These are phyloP conservation scores for Leptographium galeiforme DNA, from an alignment of 2,329 filamentous ascomycete species.

Conservation along the genomic window DNA sequence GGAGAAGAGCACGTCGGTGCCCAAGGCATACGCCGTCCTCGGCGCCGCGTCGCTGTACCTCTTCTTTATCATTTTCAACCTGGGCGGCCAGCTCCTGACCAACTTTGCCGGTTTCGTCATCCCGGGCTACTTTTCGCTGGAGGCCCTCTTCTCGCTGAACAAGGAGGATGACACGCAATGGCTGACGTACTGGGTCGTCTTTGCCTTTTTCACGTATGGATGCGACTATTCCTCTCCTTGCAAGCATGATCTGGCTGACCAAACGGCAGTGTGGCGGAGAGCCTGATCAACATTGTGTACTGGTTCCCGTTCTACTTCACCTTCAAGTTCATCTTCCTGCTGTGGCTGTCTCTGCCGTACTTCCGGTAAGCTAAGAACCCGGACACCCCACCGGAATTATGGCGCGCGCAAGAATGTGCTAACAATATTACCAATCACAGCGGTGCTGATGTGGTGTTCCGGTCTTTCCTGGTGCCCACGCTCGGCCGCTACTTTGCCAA, in stretches of 20 bases:
- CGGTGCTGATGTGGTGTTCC: conserved; percentile 92
- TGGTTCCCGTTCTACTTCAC: conserved; percentile 99
- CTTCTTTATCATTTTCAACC: conserved; percentile 87
- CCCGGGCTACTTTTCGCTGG: conserved; percentile 72
- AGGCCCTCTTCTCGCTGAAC: conserved; percentile 57
- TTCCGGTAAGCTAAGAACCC: conserved; percentile 52
- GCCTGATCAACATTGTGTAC: conserved; percentile 72
- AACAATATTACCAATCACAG: conserved; percentile 30
- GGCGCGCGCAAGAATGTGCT: conserved; percentile 5
- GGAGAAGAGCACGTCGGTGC: conserved; percentile 69
- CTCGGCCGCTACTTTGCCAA: conserved; percentile 80
- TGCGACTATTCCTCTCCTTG: not conserved
- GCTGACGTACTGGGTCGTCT: conserved; percentile 79
- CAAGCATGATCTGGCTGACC: not conserved
- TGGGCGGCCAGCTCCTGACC: conserved; percentile 75
- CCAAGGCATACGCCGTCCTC: conserved; percentile 74
- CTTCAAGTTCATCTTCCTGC: conserved; percentile 95
- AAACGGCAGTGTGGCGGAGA: conserved; percentile 54
- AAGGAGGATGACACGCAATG: conserved; percentile 75
- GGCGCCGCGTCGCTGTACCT: conserved; percentile 70
- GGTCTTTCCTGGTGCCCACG: conserved; percentile 83
- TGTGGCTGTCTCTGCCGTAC: conserved; percentile 94
- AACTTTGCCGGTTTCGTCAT: conserved; percentile 76
- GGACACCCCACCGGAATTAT: not conserved
- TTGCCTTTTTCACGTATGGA: conserved; percentile 59